These are phyloP conservation scores for Camellia lanceoleosa DNA, from an alignment of 148 eudicot species.

Conservation along the genomic window DNA sequence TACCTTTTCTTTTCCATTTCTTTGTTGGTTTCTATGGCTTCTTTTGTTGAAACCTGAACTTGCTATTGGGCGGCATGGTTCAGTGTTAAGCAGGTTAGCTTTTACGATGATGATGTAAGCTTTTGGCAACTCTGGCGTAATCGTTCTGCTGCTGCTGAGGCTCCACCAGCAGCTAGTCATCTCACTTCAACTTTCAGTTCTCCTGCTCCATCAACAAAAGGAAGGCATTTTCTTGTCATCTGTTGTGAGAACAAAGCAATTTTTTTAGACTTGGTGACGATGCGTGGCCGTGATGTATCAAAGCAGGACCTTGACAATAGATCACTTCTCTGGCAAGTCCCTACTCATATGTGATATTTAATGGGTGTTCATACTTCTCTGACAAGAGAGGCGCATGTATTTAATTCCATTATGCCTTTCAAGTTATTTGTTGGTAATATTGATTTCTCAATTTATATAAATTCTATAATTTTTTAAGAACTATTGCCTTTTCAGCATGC, in stretches of 20 bases:
- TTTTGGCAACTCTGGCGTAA: slow-evolving; percentile 87
- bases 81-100: slow-evolving; percentile 94
- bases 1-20: slow-evolving; percentile 15
- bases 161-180: slow-evolving; percentile 75
- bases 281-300: slow-evolving; percentile 99
- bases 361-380: not conserved
- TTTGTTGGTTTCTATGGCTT: not conserved
- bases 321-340: slow-evolving; percentile 81
- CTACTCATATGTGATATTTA: not conserved
- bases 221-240: slow-evolving; percentile 93
- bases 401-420: too few species aligned
- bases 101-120: slow-evolving; percentile 93
- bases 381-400: too few species aligned
- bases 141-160: slow-evolving; percentile 92
- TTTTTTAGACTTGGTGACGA: slow-evolving; percentile 93
- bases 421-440: too few species aligned
- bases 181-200: slow-evolving; percentile 64
- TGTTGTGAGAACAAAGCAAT: slow-evolving; percentile 97
- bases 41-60: slow-evolving; percentile 19
- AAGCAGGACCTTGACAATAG: slow-evolving; percentile 92
- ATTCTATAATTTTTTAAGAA: too few species aligned
- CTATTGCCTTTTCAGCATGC: too few species aligned
- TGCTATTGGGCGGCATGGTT: slow-evolving; percentile 26
- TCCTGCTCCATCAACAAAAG: slow-evolving; percentile 86
- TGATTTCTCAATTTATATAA: too few species aligned